These are phyloP conservation scores for Calocybe indica DNA, from an alignment of 768 basidiomycete species.

Conservation along the genomic window DNA sequence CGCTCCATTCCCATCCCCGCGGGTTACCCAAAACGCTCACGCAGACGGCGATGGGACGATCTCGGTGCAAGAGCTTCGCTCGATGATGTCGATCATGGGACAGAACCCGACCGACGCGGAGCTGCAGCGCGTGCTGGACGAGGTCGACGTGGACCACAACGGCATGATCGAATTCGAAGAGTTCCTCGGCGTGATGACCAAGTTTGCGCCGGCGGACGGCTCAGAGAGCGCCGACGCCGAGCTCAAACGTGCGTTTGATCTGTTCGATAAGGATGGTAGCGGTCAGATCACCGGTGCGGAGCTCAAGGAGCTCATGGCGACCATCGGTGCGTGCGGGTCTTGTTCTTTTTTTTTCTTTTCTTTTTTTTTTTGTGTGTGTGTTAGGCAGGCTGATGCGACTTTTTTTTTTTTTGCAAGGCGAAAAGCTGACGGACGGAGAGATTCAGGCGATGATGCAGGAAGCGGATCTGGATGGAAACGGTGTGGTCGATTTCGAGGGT, in stretches of 20 bases:
- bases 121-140: conserved; percentile 93
- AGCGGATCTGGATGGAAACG: conserved; percentile 91
- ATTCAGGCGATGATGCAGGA: conserved; percentile 98
- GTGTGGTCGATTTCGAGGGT: conserved; percentile 89
- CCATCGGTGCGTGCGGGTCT: conserved; percentile 55
- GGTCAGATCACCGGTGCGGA: conserved; percentile 86
- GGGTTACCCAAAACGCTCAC: conserved; percentile 4
- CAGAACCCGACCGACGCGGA: conserved; percentile 93
- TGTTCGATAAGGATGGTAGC: conserved; percentile 95
- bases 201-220: conserved; percentile 90
- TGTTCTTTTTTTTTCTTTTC: not conserved
- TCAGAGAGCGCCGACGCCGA: conserved; percentile 65
- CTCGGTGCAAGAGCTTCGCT: conserved; percentile 85
- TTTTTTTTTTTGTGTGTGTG: too few relatives aligned
- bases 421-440: conserved; percentile 82
- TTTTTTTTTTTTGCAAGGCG: conserved; percentile 36
- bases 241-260: conserved; percentile 94
- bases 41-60: conserved; percentile 91
- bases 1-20: not conserved
- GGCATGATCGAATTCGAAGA: conserved; percentile 83
- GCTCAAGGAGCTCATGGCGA: conserved; percentile 88
- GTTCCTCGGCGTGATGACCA: conserved; percentile 80
- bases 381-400: not conserved
- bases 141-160: conserved; percentile 79
- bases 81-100: conserved; percentile 89